A percentile compares a stretch with the other conserved stretches of the same genome.
Evolutionary conservation across 371 early-diverging fungal species (phyloP).

Genomic region (Zancudomyces culisetae): DNA sequence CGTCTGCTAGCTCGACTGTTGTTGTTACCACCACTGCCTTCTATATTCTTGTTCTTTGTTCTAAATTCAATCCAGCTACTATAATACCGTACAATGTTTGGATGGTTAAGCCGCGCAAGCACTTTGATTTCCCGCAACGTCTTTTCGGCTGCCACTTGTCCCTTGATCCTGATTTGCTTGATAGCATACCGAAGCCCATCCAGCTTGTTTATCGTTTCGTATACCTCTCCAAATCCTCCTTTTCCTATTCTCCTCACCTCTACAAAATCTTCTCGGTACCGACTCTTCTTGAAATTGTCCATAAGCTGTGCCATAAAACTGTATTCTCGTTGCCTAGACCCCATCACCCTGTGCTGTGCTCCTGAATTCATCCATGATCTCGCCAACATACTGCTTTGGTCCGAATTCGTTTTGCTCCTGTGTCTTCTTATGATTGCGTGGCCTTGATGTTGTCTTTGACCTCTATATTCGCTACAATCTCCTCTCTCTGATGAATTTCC

Average conservation of each 20-base stretch:
- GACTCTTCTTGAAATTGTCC: slow-evolving; percentile 19
- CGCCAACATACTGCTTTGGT: no score
- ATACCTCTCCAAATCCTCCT: slow-evolving; percentile 92
- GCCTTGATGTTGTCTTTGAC: no score
- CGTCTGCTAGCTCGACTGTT: not conserved
- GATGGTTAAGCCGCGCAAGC: slow-evolving; percentile 68
- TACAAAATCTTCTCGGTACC: slow-evolving; percentile 69
- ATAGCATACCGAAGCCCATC: slow-evolving; percentile 80
- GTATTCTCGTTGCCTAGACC: no score
- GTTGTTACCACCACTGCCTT: not conserved
- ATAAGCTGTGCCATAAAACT: not conserved
- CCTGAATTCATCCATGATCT: no score
- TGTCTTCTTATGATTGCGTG: no score
- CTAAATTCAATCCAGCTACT: slow-evolving; percentile 72
- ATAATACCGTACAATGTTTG: slow-evolving; percentile 81
- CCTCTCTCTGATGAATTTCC: not conserved
- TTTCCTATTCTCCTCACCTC: slow-evolving; percentile 58
- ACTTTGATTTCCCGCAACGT: slow-evolving; percentile 81
- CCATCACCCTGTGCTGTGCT: no score
- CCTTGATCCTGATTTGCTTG: slow-evolving; percentile 46
- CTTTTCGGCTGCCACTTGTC: slow-evolving; percentile 39
- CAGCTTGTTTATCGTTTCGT: slow-evolving; percentile 45
- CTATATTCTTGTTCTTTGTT: not conserved
- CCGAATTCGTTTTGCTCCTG: no score
- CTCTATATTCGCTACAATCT: not conserved